Base-by-base conservation (phyloP, 352 stramenopile genomes). In the Pythium dissotocum region DNA sequence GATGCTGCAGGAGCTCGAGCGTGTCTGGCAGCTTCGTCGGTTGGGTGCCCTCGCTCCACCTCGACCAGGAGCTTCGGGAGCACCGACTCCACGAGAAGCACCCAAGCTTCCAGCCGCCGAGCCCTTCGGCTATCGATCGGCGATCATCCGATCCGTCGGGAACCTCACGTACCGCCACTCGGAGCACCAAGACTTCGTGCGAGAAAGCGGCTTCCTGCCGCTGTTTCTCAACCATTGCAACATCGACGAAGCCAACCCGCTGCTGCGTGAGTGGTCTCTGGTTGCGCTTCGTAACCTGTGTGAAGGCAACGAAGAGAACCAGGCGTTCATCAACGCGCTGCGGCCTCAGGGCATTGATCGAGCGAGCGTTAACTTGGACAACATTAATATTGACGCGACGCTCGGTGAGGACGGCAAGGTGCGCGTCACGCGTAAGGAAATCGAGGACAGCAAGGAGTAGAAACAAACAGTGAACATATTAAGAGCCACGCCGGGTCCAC, bases 151-250 rank as follows among this genome's bases (percentile, higher is more conserved):
- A 12, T 78, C 90, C 18, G 73, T 95, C 16, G 90, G 88, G 16
- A 97, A 97, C 67, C 60, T 94, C 36, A 87, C 83, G 65, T 94
- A 91, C 66, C 83, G 87, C 12, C 77, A 91, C 59, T 70, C 61
- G 0, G 63, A 61, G 0, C 77, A 89, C 46, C 91, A 97, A 74
- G 87, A 97, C 66, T 35, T 89, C 18, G 83, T 97, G 48, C 85
- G 91, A 7, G 77, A 90, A 3, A 71, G 78, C 26, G 87, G 87
- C 1, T 90, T 81, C 60, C 69, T 97, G 12, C 77, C 79, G 26
- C 73, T 97, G 28, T 85, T 97, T 62, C 82, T 97, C 9, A 95
- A 91, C 69, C 89, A 97, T 72, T 97, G 91, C 69, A 96, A 94
- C 71, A 80, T 97, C 9, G 90, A 97, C 63, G 85, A 94, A 58